phyloP scores from a whole-genome alignment of 768 basidiomycete genomes.

The Tricholoma matsutake region DNA sequence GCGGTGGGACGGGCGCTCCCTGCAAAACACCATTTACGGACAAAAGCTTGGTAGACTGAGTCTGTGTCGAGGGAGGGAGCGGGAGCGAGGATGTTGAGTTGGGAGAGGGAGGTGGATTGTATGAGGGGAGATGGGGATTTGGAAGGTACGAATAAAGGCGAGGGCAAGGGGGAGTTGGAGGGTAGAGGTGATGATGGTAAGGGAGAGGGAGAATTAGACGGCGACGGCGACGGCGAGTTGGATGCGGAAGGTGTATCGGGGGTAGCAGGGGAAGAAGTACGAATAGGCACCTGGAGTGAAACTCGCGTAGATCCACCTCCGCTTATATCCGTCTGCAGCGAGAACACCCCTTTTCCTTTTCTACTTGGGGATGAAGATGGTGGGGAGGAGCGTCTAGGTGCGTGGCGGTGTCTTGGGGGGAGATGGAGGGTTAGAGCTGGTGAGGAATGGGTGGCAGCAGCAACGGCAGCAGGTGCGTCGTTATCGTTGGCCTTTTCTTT shows the following conservation, averaged over 20 bases:
- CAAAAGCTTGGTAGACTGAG: constrained; percentile 54
- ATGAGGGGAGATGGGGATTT: not conserved
- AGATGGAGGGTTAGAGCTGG: no score
- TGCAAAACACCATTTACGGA: constrained; percentile 69
- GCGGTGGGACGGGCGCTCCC: no score
- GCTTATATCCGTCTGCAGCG: no score
- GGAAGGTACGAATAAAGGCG: not conserved
- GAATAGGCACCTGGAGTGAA: no score
- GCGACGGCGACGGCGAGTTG: not conserved
- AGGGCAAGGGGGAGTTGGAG: not conserved
- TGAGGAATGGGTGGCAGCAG: no score
- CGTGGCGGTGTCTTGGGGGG: no score
- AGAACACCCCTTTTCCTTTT: no score
- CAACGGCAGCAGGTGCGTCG: no score
- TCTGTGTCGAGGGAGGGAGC: constrained; percentile 12
- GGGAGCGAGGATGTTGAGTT: not conserved
- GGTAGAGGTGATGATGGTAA: not conserved
- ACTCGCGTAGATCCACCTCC: no score
- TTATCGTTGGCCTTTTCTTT: no score
- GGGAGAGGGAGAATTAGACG: not conserved
- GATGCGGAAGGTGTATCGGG: no score
- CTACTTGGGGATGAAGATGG: not conserved
- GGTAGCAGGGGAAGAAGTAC: no score
- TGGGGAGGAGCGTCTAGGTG: not conserved
- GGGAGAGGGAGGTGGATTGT: not conserved